Evolutionary conservation across 805 yeast genomes (phyloP), one percentile per base, ranked within the genome.

Genomic region (Teunomyces atbi): DNA sequence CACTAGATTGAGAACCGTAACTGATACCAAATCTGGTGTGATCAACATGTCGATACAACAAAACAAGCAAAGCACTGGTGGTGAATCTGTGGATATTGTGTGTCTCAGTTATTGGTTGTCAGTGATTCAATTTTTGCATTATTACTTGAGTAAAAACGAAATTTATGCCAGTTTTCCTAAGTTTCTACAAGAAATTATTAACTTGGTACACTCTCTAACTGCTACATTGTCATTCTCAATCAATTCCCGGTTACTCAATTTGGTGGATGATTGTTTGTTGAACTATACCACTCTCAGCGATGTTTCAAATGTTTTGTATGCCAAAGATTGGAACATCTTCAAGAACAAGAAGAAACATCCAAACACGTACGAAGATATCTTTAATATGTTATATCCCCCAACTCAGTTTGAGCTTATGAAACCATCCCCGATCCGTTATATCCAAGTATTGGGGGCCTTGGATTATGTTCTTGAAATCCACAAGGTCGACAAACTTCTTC

Each of bases 371-470:
- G 89, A 86, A 44, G 92, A 87, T 53, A 84, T 90, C 28, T 69
- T 84, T 38, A 77, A 81, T 45, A 86, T 83, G 79, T 69, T 89
- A 46, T 84, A 84, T 52, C 98, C 98, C 4, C 98, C 98, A 2
- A 73, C 92, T 0, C 79, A 87, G 16, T 74, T 79, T 40, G 86
- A 87, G 47, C 85, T 89, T 59, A 82, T 86, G 76, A 83, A 82
- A 60, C 96, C 97, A 3, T 89, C 97, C 0, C 99, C 99, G 0
- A 72, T 91, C 44, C 83, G 82, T 54, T 77, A 91, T 44, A 82
- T 91, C 20, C 96, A 94, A 56, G 85, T 91, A 1, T 74, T 94
- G 48, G 95, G 96, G 26, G 96, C 98, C 0, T 73, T 95, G 44
- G 76, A 89, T 37, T 89, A 91, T 57, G 92, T 94, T 2, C 73